phyloP scores from a whole-genome alignment of 1,284 basidiomycete species.

The Boletus hoseneyae region DNA sequence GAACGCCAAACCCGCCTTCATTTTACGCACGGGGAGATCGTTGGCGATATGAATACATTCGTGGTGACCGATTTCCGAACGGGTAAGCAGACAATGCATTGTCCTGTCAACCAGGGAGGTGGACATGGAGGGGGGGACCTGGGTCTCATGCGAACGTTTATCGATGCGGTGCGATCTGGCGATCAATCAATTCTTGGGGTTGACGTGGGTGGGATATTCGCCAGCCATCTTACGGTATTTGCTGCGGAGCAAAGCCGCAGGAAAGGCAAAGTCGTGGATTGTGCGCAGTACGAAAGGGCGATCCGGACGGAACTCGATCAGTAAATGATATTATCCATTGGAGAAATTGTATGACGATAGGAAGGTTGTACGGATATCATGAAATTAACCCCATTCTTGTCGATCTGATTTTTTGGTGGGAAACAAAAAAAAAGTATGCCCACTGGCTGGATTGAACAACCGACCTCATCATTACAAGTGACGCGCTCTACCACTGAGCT shows the following conservation, averaged over 20 bases:
- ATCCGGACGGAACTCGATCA: constrained; percentile 37
- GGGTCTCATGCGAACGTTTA: constrained; percentile 68
- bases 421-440: constrained; percentile 33
- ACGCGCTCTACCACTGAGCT: constrained; percentile 60
- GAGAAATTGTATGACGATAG: neutral
- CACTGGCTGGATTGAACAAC: constrained; percentile 55
- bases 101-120: constrained; percentile 58
- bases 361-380: neutral
- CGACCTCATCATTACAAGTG: constrained; percentile 59
- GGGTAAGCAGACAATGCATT: constrained; percentile 42
- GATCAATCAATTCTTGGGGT: constrained; percentile 66
- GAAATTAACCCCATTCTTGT: neutral
- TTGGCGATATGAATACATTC: constrained; percentile 76
- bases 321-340: neutral
- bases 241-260: constrained; percentile 76
- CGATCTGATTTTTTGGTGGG: neutral
- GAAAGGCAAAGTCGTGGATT: constrained; percentile 66
- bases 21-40: constrained; percentile 78
- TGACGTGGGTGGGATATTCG: constrained; percentile 63
- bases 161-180: constrained; percentile 64
- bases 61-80: constrained; percentile 78
- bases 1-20: constrained; percentile 75
- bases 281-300: constrained; percentile 53
- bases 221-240: constrained; percentile 80
- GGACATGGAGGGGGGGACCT: constrained; percentile 81